Evolutionary conservation across 2,329 filamentous ascomycete species (phyloP).

Genomic region (Hawksworthiomyces lignivorus): DNA sequence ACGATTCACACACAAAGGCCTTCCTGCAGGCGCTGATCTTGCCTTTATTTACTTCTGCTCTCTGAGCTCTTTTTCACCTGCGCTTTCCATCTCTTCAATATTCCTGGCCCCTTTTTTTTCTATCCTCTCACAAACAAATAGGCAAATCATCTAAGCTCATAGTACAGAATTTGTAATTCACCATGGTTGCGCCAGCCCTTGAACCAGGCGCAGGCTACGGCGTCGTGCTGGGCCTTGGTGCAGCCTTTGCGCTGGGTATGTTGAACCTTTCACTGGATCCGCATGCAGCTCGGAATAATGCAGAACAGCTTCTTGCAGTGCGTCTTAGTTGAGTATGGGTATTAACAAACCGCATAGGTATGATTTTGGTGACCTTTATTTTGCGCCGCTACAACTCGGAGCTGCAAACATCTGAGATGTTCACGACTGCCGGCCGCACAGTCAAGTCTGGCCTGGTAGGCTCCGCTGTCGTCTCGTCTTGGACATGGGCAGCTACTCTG

Average conservation of each 20-base stretch:
- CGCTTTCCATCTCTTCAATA: too few species aligned
- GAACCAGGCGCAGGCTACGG: slow-evolving; percentile 67
- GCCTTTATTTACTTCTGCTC: too few species aligned
- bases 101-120: too few species aligned
- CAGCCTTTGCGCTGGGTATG: slow-evolving; percentile 61
- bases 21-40: too few species aligned
- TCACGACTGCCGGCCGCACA: slow-evolving; percentile 78
- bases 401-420: slow-evolving; percentile 86
- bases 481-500: slow-evolving; percentile 86
- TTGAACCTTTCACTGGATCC: background rate
- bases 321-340: background rate
- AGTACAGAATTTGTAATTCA: too few species aligned
- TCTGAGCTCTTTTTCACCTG: too few species aligned
- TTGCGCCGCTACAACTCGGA: slow-evolving; percentile 43
- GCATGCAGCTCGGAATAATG: too few species aligned
- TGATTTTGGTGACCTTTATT: slow-evolving; percentile 30
- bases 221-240: slow-evolving; percentile 66
- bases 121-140: too few species aligned
- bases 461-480: slow-evolving; percentile 83
- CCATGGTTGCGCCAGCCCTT: slow-evolving; percentile 30
- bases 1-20: too few species aligned
- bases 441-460: slow-evolving; percentile 86
- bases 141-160: too few species aligned
- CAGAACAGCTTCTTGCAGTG: too few species aligned
- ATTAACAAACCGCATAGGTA: slow-evolving; percentile 18